These are phyloP conservation scores for Coprinopsis cinerea DNA, from an alignment of 768 basidiomycete species.

Conservation along the genomic window DNA sequence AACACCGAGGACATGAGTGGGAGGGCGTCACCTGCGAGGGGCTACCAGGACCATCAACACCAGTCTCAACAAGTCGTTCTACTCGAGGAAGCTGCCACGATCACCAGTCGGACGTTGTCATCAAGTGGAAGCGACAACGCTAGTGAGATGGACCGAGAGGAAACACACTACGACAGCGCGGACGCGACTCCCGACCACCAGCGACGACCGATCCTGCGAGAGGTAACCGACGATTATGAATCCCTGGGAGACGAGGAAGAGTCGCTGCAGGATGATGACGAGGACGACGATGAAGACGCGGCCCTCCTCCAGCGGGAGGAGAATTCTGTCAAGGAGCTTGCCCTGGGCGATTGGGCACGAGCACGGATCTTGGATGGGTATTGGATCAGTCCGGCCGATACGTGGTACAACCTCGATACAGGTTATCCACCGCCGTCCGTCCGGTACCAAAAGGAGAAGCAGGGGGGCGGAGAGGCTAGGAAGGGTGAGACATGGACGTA, in stretches of 20 bases:
- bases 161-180: background rate
- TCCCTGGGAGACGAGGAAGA: conserved; percentile 16
- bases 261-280: conserved; percentile 33
- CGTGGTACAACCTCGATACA: conserved; percentile 40
- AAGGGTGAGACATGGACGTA: conserved; percentile 12
- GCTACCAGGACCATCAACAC: background rate
- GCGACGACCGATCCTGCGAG: background rate
- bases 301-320: conserved; percentile 38
- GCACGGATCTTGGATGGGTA: conserved; percentile 67
- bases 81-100: background rate
- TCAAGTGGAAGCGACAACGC: background rate
- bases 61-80: background rate
- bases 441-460: background rate
- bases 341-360: conserved; percentile 68
- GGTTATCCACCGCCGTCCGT: conserved; percentile 11
- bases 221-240: conserved; percentile 12
- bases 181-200: background rate
- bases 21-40: background rate
- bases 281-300: conserved; percentile 39
- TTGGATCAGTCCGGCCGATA: conserved; percentile 72
- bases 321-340: conserved; percentile 43
- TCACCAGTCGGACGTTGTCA: conserved; percentile 1
- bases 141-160: background rate
- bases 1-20: conserved; percentile 16
- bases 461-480: conserved; percentile 19